Base-by-base conservation (phyloP, 768 basidiomycete species). In the Agrocybe praecox region DNA sequence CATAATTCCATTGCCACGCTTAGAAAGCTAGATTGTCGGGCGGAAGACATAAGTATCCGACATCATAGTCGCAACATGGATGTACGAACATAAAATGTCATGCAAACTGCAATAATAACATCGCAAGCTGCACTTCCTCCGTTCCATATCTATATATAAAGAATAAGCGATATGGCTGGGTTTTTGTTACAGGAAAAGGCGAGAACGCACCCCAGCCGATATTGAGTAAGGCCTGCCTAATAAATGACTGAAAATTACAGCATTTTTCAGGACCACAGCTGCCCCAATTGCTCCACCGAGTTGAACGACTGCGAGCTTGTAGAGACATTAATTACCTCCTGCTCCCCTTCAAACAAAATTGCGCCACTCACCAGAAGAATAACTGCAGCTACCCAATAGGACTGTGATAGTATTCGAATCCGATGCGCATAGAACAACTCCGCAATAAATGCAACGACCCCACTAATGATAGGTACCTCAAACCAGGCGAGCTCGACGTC, bases 401-500 rank as follows among this genome's bases (percentile, higher is more conserved):
- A 58, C 12, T 43, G 19, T 6, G 60, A 42, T 4, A 62, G 53
- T 10, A 58, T 24, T 9, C 42, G 49, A 34, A 62, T 58, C 17
- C 57, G 26, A 24, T 58, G 52, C 1, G 60, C 62, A 40, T 61
- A 65, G 46, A 66, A 66, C 11, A 52, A 23, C 34, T 66, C 61
- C 2, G 63, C 58, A 40, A 61, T 57, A 22, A 59, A 62, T 1
- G 57, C 56, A 23, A 66, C 65, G 64, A 40, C 42, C 7, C 46
- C 23, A 2, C 21, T 0, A 24, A 68, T 36, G n/a, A 68, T 42
- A 3, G 69, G 69, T 1, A 66, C 65, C 23, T 58, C 62, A 49
- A 68, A 65, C 67, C 69, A 68, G 5, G 62, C 52, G 24, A 56
- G 43, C 7, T 63, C 61, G 22, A 66, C 53, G 1, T 57, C 26